Evolutionary conservation across 768 basidiomycete genomes (phyloP), one percentile per base, ranked within the genome.

Genomic region (Mycena vulgaris): DNA sequence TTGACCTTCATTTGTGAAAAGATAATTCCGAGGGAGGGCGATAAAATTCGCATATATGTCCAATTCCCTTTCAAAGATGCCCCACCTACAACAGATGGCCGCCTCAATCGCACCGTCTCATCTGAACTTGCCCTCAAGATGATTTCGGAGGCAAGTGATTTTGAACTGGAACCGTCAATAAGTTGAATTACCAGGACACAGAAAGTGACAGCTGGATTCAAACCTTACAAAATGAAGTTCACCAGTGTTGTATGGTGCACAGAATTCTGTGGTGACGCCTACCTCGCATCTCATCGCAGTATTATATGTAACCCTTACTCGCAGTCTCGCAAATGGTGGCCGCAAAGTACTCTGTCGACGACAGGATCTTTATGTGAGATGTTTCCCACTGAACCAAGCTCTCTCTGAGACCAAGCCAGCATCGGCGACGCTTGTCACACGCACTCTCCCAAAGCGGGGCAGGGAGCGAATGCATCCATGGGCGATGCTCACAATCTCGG

Each of bases 21-120:
- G 84, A 74, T 87, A 52, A 86, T 88, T 53, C 87, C 87, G 6
- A 82, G 87, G 27, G 82, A 85, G 53, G 77, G 76, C 23, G 83
- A 84, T 70, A 78, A 81, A 52, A 81, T 88, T 31, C 80, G 87
- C 5, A 71, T 88, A 6, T 88, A 87, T 73, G 77, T 87, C 39
- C 86, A 87, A 74, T 80, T 87, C n/a, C 9, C 27, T 4, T 45
- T 47, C 3, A 21, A 31, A n/a, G 51, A 57, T 28, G 63, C 47
- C 13, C 3, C 55, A n/a, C 52, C 48, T 21, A 25, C 7, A 21
- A 37, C 5, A 3, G 21, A 58, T n/a, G 64, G 64, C 3, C 64
- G 64, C 16, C 23, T 66, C 11, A 9, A 35, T 35, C 33, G 33
- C 33, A 35, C 25, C 14, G 23, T 66, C 30, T 42, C 53, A 25